Evolutionary conservation across 2,329 filamentous ascomycete genomes (phyloP), one percentile per base, ranked within the genome.

Genomic region (Fusarium sp.): DNA sequence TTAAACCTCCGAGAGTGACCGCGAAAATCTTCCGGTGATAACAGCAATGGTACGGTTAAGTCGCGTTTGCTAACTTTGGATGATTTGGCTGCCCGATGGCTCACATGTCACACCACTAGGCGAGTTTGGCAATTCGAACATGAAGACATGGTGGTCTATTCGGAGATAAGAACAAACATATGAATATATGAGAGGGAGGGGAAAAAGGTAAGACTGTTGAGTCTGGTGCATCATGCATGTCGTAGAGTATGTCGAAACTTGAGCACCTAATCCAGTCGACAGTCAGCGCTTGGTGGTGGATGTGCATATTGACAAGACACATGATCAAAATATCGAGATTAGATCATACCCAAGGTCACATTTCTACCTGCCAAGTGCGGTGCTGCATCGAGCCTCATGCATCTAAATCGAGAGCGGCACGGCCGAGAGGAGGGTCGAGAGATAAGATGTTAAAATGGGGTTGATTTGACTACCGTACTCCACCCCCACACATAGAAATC

Each of bases 401-500:
- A 63, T 41, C 40, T 42, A 29, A 35, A 44, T 51, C 54, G 40
- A 59, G 35, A 53, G 60, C 61, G 58, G 60, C 56, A 62, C 44
- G 60, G 53, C 29, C 19, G 19, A 51, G 63, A 55, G 36, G 52
- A 51, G 49, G 51, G 60, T 40, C 52, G 51, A 55, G 46, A 55
- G 41, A 46, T 48, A 52, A 55, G 41, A 46, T 48, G 54, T 40
- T 47, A 65, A 53, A 59, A 65, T 48, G 62, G 56, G 61, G 53
- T 45, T 55, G 58, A 54, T 62, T 44, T 61, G 60, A 13, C 31
- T 34, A 34, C 31, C 31, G 31, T 34, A 34, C 31, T 34, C 31
- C 31, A 28, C 26, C 67, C 64, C 68, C 68, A 64, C 68, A 70
- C 63, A 66, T 40, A 36, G 35, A 34, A 65, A 67, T 66, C 63